Base-by-base conservation (phyloP, 176 grass and related monocot species). In the Carex parvula region DNA sequence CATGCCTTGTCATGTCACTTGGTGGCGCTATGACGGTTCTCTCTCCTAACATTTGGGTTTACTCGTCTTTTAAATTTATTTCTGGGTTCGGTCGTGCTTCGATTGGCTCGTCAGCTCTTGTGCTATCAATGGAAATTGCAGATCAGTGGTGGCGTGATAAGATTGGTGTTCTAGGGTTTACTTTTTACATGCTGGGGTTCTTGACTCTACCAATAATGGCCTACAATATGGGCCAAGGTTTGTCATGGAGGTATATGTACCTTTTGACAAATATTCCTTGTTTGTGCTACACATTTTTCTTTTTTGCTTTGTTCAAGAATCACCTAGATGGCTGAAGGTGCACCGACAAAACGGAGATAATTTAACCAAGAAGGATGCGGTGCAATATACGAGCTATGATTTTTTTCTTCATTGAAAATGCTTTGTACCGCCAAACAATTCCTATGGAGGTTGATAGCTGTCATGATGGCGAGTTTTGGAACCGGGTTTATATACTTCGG, bases 401-500 rank as follows among this genome's bases (percentile, higher is more conserved):
- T 64, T 79, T 22, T 87, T 94, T 63, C 88, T 46, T 80, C 94
- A 55, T 54, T 94, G 21, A 86, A 79, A 22, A 1, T 74, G 1
- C 75, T 97, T 30, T 92, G 71, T 80, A 79, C 72, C 26, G 86
- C 81, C 1, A 89, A 77, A 61, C 92, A 89, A 87, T 86, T 87
- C 32, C 29, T 92, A 1, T 87, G 90, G 83, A 79, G 90, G 58
- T 79, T 97, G 24, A 72, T 79, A 72, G 87, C 85, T 20, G 90
- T 90, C 83, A 92, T 92, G 90, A 71, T 84, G 48, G 68, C 39
- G 0, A 67, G 90, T 81, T 92, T 94, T 75, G 94, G 94, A 60
- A 62, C 94, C 58, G 94, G 94, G 8, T 84, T 84, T 83, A 74
- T 94, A 54, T 97, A 97, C 88, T 97, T 86, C 54, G 94, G 94